These are phyloP conservation scores for Beauveria brongniartii DNA, from an alignment of 2,329 filamentous ascomycete species.

Conservation along the genomic window DNA sequence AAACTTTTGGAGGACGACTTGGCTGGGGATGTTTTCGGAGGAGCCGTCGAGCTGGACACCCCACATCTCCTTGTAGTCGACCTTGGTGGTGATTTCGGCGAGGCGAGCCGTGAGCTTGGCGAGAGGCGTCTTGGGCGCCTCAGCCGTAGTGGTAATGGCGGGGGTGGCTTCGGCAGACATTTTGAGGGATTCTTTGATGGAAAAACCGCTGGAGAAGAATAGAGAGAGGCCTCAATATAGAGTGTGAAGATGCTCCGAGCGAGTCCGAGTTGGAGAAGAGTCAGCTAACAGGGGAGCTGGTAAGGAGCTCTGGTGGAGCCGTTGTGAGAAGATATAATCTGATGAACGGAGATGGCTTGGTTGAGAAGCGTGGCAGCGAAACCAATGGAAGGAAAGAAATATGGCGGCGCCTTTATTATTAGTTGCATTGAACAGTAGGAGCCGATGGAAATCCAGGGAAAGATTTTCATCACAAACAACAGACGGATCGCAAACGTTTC, in stretches of 20 bases:
- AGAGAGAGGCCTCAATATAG: neutral
- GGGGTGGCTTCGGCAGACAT: slow-evolving; percentile 24
- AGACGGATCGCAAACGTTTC: slow-evolving; percentile 8
- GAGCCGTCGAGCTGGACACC: slow-evolving; percentile 59
- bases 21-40: slow-evolving; percentile 57
- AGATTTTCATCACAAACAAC: neutral
- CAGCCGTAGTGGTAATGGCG: neutral
- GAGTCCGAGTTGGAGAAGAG: neutral
- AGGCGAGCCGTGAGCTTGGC: slow-evolving; percentile 51
- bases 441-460: neutral
- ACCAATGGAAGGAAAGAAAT: neutral
- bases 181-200: neutral
- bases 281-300: neutral
- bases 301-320: neutral
- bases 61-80: slow-evolving; percentile 73
- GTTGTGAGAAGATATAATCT: neutral
- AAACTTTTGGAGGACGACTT: slow-evolving; percentile 86
- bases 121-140: slow-evolving; percentile 31
- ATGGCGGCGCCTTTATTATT: neutral
- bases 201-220: neutral
- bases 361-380: neutral
- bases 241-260: neutral
- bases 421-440: neutral
- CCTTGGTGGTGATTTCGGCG: slow-evolving; percentile 45
- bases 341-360: neutral